Evolutionary conservation across 31 red algal species (phyloP), one percentile per base, ranked within the genome.

Genomic region (Odonthalia washingtoniensis): DNA sequence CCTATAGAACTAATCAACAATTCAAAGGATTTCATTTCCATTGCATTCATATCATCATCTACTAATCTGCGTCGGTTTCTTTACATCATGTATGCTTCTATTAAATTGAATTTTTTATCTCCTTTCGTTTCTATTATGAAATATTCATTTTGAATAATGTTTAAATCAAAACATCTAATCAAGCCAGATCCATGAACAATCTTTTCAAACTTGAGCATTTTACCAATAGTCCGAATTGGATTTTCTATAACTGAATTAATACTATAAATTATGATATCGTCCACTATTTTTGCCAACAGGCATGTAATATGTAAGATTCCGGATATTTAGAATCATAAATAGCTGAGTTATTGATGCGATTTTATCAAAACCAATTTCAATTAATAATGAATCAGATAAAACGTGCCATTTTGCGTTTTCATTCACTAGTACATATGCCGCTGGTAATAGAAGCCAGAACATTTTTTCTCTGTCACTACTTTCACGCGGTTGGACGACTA

Each of bases 361-460:
- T 21, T 21, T 14, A 57, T 57, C 9, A 21, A 14, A 49, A 2
- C 75, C n/a, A n/a, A n/a, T n/a, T n/a, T n/a, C n/a, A n/a, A n/a
- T n/a, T n/a, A n/a, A n/a, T n/a, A n/a, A n/a, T n/a, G n/a, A n/a
- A n/a, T n/a, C n/a, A n/a, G n/a, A n/a, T n/a, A n/a, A n/a, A n/a
- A n/a, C n/a, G n/a, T 78, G 75, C 75, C 75, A 78, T 30, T 78
- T 78, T 3, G 40, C 42, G 26, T 46, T 53, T 6, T 14, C 38
- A 32, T 78, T 53, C 18, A 53, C 40, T 30, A 80, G 33, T 65
- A 30, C 85, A 88, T 68, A 79, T 3, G 74, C 17, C 1, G 74
- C 75, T 3, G 65, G 14, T 1, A 70, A 18, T 4, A 70, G 61
- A 43, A 88, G 61, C 85, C 75, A 88, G 3, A 65, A 61, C 40